A percentile compares a stretch with the other conserved stretches of the same genome.
Conservation (phyloP, 2,329 filamentous ascomycete genomes). For the Pseudogymnoascus sp. region DNA sequence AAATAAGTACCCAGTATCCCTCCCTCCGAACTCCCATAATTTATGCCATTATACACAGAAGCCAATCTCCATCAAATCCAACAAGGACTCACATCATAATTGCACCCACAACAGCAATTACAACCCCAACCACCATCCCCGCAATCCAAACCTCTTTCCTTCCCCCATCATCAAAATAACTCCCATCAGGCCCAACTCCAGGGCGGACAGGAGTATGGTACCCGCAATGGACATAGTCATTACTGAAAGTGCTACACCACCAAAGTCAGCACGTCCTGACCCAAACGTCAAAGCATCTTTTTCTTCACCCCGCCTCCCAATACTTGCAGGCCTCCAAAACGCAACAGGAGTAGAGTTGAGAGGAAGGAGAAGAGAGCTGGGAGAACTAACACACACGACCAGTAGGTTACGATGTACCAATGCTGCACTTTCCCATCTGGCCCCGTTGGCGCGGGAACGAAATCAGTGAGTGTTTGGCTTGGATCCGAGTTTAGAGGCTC, state of each 20-base stretch:
- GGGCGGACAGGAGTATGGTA: not conserved
- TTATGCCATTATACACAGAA: not conserved
- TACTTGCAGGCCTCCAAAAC: not conserved
- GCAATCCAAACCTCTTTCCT: not conserved
- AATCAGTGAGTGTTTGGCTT: not conserved
- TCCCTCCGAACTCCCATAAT: not conserved
- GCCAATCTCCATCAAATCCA: not conserved
- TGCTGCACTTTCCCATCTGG: not conserved
- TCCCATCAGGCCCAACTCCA: not conserved
- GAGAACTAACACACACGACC: not conserved
- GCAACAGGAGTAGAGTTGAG: not conserved
- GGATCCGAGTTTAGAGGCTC: not conserved
- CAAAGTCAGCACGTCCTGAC: not conserved
- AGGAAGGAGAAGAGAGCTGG: not conserved
- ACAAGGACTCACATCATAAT: not conserved
- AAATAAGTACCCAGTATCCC: not conserved
- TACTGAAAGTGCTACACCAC: not conserved
- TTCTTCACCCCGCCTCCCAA: not conserved
- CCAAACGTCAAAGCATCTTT: not conserved
- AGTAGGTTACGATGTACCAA: not conserved
- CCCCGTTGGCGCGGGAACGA: not conserved
- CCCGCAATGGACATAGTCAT: not conserved
- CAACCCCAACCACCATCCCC: not conserved
- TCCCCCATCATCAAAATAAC: not conserved
- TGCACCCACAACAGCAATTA: not conserved